Percentiles rank a stretch among this genome's conserved stretches.
Conservation (phyloP, 331 rosid species). For the Arachis monticola region DNA sequence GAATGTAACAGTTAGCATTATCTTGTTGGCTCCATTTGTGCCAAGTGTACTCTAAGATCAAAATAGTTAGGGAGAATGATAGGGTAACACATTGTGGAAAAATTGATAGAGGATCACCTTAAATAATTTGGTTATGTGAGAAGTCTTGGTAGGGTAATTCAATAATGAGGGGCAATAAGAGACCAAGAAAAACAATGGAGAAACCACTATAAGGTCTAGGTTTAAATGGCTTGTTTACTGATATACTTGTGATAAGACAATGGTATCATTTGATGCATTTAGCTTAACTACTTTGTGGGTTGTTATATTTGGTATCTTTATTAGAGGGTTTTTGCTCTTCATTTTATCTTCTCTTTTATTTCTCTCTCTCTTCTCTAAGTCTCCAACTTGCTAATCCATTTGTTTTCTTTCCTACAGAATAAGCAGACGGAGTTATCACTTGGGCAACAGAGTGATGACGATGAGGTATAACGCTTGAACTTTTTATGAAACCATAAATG, state of each 20-base stretch:
- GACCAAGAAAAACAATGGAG: neutral
- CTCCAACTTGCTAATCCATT: constrained; percentile 26
- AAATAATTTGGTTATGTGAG: neutral
- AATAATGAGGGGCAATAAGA: neutral
- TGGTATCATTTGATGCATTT: neutral
- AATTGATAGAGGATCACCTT: neutral
- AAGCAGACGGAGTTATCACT: constrained; percentile 59
- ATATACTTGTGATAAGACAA: neutral
- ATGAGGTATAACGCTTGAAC: constrained; percentile 53
- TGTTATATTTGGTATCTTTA: constrained; percentile 1
- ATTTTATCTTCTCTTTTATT: neutral
- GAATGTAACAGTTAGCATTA: constrained; percentile 2
- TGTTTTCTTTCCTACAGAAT: constrained; percentile 53
- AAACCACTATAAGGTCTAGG: neutral
- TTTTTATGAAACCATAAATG: constrained; percentile 3
- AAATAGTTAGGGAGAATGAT: neutral
- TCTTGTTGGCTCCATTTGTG: constrained; percentile 24
- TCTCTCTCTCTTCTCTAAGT: neutral
- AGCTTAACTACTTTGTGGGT: neutral
- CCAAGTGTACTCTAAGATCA: constrained; percentile 14
- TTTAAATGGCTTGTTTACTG: neutral
- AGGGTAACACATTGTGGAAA: neutral
- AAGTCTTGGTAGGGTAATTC: neutral
- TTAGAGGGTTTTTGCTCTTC: neutral
- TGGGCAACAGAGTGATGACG: constrained; percentile 54